Evolutionary conservation across 2,329 filamentous ascomycete species (phyloP).

Genomic region (Aspergillus melleus): DNA sequence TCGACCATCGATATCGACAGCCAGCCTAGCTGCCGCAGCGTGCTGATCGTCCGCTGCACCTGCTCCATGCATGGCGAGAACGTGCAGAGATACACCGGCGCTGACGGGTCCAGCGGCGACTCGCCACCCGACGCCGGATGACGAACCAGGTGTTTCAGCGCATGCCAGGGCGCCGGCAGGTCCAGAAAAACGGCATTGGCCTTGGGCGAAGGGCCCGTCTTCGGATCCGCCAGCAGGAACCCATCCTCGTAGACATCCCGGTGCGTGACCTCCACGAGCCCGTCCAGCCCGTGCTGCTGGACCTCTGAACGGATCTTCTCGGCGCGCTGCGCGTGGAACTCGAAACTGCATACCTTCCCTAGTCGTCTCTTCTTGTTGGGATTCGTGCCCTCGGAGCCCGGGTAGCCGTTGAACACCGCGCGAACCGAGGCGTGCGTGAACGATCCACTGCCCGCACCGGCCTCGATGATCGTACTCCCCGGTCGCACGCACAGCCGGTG

Average conservation of each 20-base stretch:
- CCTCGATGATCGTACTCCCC: constrained; percentile 50
- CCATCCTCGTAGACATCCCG: constrained; percentile 53
- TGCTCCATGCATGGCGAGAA: constrained; percentile 98
- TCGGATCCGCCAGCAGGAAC: constrained; percentile 40
- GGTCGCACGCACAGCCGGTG: constrained; percentile 49
- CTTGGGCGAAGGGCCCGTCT: constrained; percentile 40
- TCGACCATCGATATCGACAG: constrained; percentile 92
- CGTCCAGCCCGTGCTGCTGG: constrained; percentile 44
- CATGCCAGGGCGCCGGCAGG: constrained; percentile 52
- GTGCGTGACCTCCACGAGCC: constrained; percentile 47
- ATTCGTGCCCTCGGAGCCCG: constrained; percentile 15
- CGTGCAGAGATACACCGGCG: constrained; percentile 78
- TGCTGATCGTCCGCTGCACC: constrained; percentile 80
- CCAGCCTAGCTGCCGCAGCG: constrained; percentile 81
- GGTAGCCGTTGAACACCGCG: constrained; percentile 51
- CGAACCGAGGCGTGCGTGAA: constrained; percentile 53
- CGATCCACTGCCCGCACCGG: constrained; percentile 53
- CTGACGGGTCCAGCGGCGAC: constrained; percentile 68
- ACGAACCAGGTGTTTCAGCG: constrained; percentile 49
- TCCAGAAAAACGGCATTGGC: constrained; percentile 52
- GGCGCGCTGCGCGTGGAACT: constrained; percentile 50
- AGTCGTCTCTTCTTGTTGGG: constrained; percentile 25
- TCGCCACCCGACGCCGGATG: constrained; percentile 30
- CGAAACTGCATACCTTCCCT: constrained; percentile 52
- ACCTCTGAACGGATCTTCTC: constrained; percentile 45